Base-by-base conservation (phyloP, 805 yeast genomes). In the Teunomyces atbi region DNA sequence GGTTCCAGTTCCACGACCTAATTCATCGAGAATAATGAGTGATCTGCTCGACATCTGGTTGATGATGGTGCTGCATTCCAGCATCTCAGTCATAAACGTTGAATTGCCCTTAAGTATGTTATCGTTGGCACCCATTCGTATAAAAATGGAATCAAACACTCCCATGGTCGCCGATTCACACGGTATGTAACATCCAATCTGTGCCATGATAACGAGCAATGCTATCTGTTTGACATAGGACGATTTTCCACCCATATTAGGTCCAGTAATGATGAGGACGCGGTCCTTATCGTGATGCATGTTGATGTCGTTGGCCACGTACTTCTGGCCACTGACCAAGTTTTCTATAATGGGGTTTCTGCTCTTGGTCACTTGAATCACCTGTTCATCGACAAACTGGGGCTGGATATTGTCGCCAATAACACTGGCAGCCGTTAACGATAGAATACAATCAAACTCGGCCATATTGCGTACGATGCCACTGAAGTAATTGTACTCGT, bases 201-300 rank as follows among this genome's bases (percentile, higher is more conserved):
- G 96, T 1, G 86, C 81, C 84, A 88, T 77, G 6, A 88, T 78
- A 8, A 79, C 82, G 8, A 81, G 68, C 11, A 89, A 62, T 0
- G 94, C 96, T 8, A 86, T 74, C 50, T 86, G 89, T 43, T 87
- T 76, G 12, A 86, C 88, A 56, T 82, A 83, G 1, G 89, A 82
- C 5, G 90, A 83, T 60, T 88, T 88, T 3, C 96, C 96, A 7
- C 96, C 96, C 90, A 87, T 86, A 54, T 87, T 87, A 0, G 95
- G 94, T 0, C 96, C 96, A 0, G 96, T 87, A 18, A 90, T 78
- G 12, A 90, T 73, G 45, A 83, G 68, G 2, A 68, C 77, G 28
- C 89, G 71, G 11, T 79, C 73, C 3, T 68, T 61, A n/a, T 66
- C 58, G 5, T 66, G 58, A 5, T 69, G 54, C 69, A 90, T 77